phyloP scores from a whole-genome alignment of 2,329 filamentous ascomycete species.

The Sarocladiaceae sp. region DNA sequence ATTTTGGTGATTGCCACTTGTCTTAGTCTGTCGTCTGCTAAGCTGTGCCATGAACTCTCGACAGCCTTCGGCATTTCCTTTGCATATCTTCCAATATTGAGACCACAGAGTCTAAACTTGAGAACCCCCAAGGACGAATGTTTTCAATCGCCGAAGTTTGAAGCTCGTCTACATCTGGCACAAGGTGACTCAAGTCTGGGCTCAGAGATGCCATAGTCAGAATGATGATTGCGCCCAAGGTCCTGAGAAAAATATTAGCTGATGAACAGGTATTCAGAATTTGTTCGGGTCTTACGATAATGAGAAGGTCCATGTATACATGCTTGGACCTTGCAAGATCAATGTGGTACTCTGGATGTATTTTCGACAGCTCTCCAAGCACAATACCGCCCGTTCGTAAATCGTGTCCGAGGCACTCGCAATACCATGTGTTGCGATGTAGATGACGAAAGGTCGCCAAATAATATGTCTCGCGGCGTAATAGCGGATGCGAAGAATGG shows the following conservation, averaged over 20 bases:
- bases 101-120: conserved; percentile 22
- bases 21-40: too few relatives aligned
- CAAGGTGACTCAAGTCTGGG: conserved; percentile 19
- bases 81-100: conserved; percentile 25
- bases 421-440: conserved; percentile 19
- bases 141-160: conserved; percentile 22
- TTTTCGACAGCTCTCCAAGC: conserved; percentile 25
- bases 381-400: conserved; percentile 23
- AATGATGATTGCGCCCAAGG: conserved; percentile 25
- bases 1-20: too few relatives aligned
- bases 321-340: conserved; percentile 23
- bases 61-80: conserved; percentile 20
- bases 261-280: background rate
- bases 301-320: conserved; percentile 30
- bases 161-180: conserved; percentile 25
- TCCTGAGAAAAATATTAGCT: conserved; percentile 15
- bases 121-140: conserved; percentile 22
- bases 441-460: conserved; percentile 26
- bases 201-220: conserved; percentile 26
- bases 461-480: conserved; percentile 29
- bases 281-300: conserved; percentile 20
- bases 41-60: conserved; percentile 14
- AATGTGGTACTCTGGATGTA: conserved; percentile 24
- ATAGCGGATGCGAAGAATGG: conserved; percentile 26
- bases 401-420: conserved; percentile 16